A percentile compares a stretch with the other conserved stretches of the same genome.
phyloP scores from a whole-genome alignment of 1,139 yeast genomes.

The Wickerhamiella infanticola region DNA sequence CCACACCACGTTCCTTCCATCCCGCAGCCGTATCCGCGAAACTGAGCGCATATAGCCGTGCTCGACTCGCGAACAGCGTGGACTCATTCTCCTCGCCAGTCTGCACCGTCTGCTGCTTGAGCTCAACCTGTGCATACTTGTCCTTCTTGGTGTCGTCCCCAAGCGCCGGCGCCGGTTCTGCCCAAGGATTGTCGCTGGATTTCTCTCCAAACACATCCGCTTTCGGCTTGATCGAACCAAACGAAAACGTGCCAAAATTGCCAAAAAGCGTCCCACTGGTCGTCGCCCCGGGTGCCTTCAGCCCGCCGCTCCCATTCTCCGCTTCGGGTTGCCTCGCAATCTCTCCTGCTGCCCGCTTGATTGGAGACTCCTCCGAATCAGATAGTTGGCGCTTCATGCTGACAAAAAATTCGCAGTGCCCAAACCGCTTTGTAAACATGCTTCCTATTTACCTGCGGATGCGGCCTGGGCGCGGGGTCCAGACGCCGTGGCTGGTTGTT shows the following conservation, averaged over 20 bases:
- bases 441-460: constrained; percentile 26
- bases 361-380: not conserved
- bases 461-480: constrained; percentile 19
- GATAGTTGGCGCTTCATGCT: not conserved
- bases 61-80: constrained; percentile 51
- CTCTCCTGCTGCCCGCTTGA: not conserved
- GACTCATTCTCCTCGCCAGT: constrained; percentile 89
- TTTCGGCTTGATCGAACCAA: constrained; percentile 3
- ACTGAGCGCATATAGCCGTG: constrained; percentile 66
- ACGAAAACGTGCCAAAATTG: constrained; percentile 2
- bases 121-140: constrained; percentile 11
- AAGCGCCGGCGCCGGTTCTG: constrained; percentile 2
- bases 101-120: constrained; percentile 28
- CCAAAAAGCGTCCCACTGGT: not conserved
- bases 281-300: not conserved
- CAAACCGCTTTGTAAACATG: constrained; percentile 3
- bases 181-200: constrained; percentile 7
- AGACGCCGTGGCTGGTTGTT: constrained; percentile 1
- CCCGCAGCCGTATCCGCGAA: constrained; percentile 44
- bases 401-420: too few species aligned
- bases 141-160: constrained; percentile 3
- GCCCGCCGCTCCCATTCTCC: not conserved
- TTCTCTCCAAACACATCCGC: constrained; percentile 11
- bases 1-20: constrained; percentile 95
- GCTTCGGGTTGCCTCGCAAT: not conserved